Conservation (phyloP, 2,329 filamentous ascomycete species). For the Colletotrichum incanum region DNA sequence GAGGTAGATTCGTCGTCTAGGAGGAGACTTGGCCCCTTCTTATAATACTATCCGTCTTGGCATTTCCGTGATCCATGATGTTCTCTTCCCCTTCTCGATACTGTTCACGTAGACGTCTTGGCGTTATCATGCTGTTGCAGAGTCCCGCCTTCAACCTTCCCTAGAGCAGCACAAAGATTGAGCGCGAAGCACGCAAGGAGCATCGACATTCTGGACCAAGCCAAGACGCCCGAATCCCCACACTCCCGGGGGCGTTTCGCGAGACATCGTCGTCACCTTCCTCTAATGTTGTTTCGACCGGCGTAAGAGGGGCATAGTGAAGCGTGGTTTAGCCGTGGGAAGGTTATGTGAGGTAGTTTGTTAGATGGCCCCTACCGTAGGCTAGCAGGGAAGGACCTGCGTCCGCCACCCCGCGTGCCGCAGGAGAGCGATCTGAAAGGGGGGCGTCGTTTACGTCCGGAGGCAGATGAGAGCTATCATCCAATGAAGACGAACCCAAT, state of each 20-base stretch:
- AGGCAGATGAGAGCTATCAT: background rate
- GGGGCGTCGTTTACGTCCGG: constrained; percentile 1
- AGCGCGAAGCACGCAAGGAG: constrained; percentile 16
- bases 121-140: constrained; percentile 15
- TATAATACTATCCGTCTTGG: constrained; percentile 25
- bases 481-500: constrained; percentile 30
- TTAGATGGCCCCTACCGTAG: background rate
- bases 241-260: constrained; percentile 15
- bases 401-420: background rate
- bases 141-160: background rate
- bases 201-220: constrained; percentile 20
- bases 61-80: constrained; percentile 12
- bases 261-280: constrained; percentile 38
- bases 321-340: constrained; percentile 18
- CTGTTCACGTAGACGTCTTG: constrained; percentile 22
- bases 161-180: constrained; percentile 6
- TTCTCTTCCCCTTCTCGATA: background rate
- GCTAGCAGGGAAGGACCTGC: constrained; percentile 12
- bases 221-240: constrained; percentile 15
- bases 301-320: background rate
- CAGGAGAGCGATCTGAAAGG: background rate
- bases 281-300: constrained; percentile 27
- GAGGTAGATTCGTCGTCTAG: background rate
- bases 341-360: background rate
- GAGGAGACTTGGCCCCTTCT: constrained; percentile 15